phyloP scores from a whole-genome alignment of 192 early-diverging fungal species.

The Globomyces pollinis-pini region DNA sequence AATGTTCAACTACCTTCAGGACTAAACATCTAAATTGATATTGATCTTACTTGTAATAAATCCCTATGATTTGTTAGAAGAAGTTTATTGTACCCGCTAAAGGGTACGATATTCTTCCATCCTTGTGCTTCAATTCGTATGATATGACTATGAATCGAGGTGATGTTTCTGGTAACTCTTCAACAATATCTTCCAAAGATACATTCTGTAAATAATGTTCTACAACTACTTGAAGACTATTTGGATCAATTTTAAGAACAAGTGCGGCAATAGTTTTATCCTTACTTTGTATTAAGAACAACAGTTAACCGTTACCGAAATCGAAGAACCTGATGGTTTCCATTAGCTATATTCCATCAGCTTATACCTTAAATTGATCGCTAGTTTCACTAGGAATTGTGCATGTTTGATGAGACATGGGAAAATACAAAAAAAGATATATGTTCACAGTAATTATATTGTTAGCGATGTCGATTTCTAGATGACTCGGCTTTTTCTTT shows the following conservation, averaged over 20 bases:
- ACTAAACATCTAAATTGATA: neutral
- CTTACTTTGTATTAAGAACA: constrained; percentile 11
- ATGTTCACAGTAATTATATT: constrained; percentile 7
- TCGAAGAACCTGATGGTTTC: neutral
- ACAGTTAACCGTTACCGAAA: neutral
- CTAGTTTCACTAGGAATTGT: neutral
- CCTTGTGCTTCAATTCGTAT: constrained; percentile 29
- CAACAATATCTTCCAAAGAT: constrained; percentile 20
- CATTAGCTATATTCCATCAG: no score
- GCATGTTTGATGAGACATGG: constrained; percentile 12
- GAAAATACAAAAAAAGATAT: neutral
- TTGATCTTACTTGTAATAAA: constrained; percentile 29
- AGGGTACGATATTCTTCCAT: constrained; percentile 67
- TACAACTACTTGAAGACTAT: constrained; percentile 15
- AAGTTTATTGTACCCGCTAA: constrained; percentile 53
- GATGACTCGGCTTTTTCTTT: neutral
- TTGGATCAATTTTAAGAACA: constrained; percentile 25
- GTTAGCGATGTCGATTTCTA: neutral
- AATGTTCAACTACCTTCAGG: neutral
- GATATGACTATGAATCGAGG: constrained; percentile 32
- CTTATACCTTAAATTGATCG: constrained; percentile 6
- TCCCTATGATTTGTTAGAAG: constrained; percentile 31
- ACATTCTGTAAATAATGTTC: constrained; percentile 19
- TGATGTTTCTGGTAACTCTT: constrained; percentile 31
- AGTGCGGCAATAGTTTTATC: constrained; percentile 24